Conservation (phyloP, 2,329 filamentous ascomycete species). For the Phialophora expanda region DNA sequence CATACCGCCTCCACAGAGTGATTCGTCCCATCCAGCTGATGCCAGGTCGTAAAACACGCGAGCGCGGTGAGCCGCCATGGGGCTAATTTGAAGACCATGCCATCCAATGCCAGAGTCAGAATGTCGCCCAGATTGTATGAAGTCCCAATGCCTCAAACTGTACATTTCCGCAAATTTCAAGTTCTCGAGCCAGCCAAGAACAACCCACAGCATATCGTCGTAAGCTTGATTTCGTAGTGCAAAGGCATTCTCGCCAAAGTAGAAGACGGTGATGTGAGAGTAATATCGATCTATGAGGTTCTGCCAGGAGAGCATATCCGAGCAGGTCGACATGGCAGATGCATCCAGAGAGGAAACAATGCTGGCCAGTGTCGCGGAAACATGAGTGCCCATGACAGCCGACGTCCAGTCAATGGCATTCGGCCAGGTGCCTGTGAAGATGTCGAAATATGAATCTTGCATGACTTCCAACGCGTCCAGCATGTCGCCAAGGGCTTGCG, state of each 20-base stretch:
- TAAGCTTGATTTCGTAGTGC: constrained; percentile 77
- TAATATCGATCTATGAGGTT: constrained; percentile 87
- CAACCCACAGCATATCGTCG: constrained; percentile 96
- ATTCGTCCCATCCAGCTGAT: constrained; percentile 77
- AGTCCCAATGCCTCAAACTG: constrained; percentile 63
- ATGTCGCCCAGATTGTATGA: constrained; percentile 36
- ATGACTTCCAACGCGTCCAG: constrained; percentile 73
- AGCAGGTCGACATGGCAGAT: constrained; percentile 42
- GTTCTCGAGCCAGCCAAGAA: constrained; percentile 85
- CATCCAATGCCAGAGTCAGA: constrained; percentile 54
- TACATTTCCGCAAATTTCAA: constrained; percentile 78
- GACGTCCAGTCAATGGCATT: constrained; percentile 90
- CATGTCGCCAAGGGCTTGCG: constrained; percentile 45
- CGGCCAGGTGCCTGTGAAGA: constrained; percentile 82
- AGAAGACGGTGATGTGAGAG: constrained; percentile 74
- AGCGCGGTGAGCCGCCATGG: constrained; percentile 80
- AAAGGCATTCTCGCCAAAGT: constrained; percentile 84
- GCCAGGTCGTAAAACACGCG: constrained; percentile 85
- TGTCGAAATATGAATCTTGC: constrained; percentile 77
- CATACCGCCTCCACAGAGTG: constrained; percentile 85
- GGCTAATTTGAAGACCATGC: constrained; percentile 77
- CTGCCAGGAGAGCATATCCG: constrained; percentile 61
- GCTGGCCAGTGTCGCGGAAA: constrained; percentile 74
- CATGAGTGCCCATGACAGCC: constrained; percentile 79
- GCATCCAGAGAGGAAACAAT: constrained; percentile 63